Evolutionary conservation across 768 basidiomycete genomes (phyloP).

Genomic region (Boletus edulis): DNA sequence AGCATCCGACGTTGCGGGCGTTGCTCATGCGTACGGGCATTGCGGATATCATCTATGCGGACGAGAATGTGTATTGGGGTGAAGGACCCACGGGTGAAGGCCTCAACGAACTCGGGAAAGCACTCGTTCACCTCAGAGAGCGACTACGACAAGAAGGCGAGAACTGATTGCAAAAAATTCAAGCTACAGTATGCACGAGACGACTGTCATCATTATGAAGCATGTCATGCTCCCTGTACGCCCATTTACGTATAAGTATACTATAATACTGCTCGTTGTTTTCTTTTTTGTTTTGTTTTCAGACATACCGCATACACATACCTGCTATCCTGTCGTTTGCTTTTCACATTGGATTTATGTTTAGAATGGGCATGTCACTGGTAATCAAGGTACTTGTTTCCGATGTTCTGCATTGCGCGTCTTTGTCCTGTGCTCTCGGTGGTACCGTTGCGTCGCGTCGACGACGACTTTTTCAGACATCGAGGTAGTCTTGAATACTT

Average conservation of each 20-base stretch:
- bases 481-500: no score
- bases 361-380: neutral
- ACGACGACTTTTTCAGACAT: no score
- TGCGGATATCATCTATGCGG: conserved; percentile 50
- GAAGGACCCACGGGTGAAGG: conserved; percentile 50
- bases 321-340: neutral
- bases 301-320: neutral
- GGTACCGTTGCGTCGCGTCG: no score
- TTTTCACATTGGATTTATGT: neutral
- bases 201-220: no score
- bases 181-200: no score
- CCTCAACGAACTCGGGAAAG: conserved; percentile 61
- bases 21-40: conserved; percentile 55
- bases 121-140: conserved; percentile 55
- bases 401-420: no score
- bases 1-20: conserved; percentile 58
- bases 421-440: no score
- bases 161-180: neutral
- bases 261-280: neutral
- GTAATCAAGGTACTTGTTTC: no score
- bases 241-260: no score
- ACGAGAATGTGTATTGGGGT: conserved; percentile 69
- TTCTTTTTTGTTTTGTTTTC: neutral
- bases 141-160: conserved; percentile 36
- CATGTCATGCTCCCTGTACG: no score